These are phyloP conservation scores for Phytomonas sp. DNA, from an alignment of 208 protist species.

Conservation along the genomic window DNA sequence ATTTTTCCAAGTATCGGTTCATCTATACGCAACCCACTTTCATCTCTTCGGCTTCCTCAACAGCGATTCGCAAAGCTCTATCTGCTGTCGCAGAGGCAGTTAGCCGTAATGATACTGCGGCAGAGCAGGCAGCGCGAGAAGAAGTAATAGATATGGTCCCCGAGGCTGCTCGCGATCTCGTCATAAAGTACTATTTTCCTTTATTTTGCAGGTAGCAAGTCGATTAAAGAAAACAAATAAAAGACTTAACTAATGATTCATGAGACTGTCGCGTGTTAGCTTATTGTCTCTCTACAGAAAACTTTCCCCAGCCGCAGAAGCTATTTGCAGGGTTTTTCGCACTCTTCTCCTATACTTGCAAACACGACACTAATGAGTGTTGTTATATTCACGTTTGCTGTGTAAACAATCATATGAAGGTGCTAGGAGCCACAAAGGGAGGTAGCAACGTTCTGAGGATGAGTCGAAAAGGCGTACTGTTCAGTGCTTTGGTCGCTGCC, in stretches of 20 bases:
- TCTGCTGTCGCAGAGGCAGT: background rate
- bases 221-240: background rate
- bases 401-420: background rate
- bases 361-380: background rate
- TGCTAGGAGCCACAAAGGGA: background rate
- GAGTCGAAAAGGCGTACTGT: background rate
- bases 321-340: background rate
- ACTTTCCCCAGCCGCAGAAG: background rate
- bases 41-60: conserved; percentile 45
- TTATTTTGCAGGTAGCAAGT: background rate
- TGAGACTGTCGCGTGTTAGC: background rate
- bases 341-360: background rate
- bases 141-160: conserved; percentile 18
- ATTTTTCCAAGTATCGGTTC: conserved; percentile 40
- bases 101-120: background rate
- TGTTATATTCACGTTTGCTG: background rate
- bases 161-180: background rate
- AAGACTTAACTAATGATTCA: background rate
- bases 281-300: background rate
- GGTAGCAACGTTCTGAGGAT: background rate
- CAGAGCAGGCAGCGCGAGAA: background rate
- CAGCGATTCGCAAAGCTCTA: conserved; percentile 32
- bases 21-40: conserved; percentile 24
- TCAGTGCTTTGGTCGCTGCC: background rate
- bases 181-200: background rate